These are phyloP conservation scores for Boletus vinaceobasis DNA, from an alignment of 768 basidiomycete genomes.

Conservation along the genomic window DNA sequence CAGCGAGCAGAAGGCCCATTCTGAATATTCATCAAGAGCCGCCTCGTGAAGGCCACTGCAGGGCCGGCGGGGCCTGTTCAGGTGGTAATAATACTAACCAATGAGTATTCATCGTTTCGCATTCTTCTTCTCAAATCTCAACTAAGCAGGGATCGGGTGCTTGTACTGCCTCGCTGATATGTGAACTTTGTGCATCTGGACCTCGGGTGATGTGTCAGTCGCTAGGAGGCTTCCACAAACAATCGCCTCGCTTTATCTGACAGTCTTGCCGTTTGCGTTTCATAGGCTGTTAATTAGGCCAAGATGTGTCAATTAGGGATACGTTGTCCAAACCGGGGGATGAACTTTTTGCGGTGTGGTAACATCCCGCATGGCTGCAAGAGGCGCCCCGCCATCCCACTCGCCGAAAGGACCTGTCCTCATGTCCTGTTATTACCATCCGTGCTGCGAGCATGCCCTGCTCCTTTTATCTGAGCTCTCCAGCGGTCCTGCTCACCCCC, in stretches of 20 bases:
- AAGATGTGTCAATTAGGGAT: constrained; percentile 28
- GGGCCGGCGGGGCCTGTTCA: constrained; percentile 1
- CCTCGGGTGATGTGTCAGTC: constrained; percentile 21
- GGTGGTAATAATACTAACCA: constrained; percentile 29
- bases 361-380: constrained; percentile 18
- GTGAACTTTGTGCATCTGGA: constrained; percentile 19
- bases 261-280: constrained; percentile 27
- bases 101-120: constrained; percentile 11
- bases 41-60: constrained; percentile 5
- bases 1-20: neutral
- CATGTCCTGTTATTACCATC: constrained; percentile 25
- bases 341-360: constrained; percentile 23
- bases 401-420: constrained; percentile 21
- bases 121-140: constrained; percentile 12
- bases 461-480: constrained; percentile 29
- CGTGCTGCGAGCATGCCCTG: constrained; percentile 23
- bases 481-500: constrained; percentile 2
- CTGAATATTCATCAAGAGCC: constrained; percentile 1
- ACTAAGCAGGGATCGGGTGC: constrained; percentile 16
- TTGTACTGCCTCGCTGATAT: constrained; percentile 27
- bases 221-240: constrained; percentile 18
- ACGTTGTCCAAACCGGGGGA: constrained; percentile 28
- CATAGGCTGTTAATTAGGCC: constrained; percentile 30
- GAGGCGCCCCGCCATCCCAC: constrained; percentile 20
- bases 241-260: constrained; percentile 20